These are phyloP conservation scores for Aspergillus conjunctus DNA, from an alignment of 495 filamentous ascomycete genomes.

Conservation along the genomic window DNA sequence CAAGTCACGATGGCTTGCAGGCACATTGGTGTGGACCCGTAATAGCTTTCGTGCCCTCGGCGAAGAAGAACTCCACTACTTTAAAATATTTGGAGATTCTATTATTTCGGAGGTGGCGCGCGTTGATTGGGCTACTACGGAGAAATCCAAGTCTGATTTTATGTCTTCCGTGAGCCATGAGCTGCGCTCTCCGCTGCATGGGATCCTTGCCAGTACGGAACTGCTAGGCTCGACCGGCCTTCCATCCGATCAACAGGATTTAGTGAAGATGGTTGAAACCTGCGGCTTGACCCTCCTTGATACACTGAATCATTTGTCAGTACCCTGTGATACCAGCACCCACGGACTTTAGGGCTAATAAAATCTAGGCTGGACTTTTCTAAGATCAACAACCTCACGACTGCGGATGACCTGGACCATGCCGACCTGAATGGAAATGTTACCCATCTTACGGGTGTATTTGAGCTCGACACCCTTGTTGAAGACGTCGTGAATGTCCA, in stretches of 20 bases:
- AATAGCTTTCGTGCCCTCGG: slow-evolving; percentile 47
- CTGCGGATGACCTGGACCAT: slow-evolving; percentile 15
- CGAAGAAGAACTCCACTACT: slow-evolving; percentile 53
- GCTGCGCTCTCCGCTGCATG: slow-evolving; percentile 68
- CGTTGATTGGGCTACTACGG: slow-evolving; percentile 47
- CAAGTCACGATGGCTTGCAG: slow-evolving; percentile 63
- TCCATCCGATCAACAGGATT: slow-evolving; percentile 49
- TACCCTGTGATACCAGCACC: not conserved
- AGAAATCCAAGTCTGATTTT: slow-evolving; percentile 66
- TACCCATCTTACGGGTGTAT: slow-evolving; percentile 32
- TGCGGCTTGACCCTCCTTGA: slow-evolving; percentile 69
- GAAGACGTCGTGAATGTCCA: slow-evolving; percentile 64
- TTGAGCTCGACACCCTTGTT: slow-evolving; percentile 50
- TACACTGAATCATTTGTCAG: slow-evolving; percentile 63
- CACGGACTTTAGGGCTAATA: too few relatives aligned
- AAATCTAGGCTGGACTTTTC: slow-evolving; percentile 51
- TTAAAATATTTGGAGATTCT: slow-evolving; percentile 62
- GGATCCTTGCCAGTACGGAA: slow-evolving; percentile 65
- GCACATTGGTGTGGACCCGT: slow-evolving; percentile 58
- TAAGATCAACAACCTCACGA: slow-evolving; percentile 51
- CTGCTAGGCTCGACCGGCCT: slow-evolving; percentile 50
- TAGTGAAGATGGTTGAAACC: slow-evolving; percentile 64
- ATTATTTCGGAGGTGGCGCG: slow-evolving; percentile 65
- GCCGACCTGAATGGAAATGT: slow-evolving; percentile 8
- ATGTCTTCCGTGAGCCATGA: slow-evolving; percentile 75